Percentiles rank a stretch among this genome's conserved stretches.
Evolutionary conservation across 441 rosid species (phyloP).

Genomic region (Gossypium laxum): DNA sequence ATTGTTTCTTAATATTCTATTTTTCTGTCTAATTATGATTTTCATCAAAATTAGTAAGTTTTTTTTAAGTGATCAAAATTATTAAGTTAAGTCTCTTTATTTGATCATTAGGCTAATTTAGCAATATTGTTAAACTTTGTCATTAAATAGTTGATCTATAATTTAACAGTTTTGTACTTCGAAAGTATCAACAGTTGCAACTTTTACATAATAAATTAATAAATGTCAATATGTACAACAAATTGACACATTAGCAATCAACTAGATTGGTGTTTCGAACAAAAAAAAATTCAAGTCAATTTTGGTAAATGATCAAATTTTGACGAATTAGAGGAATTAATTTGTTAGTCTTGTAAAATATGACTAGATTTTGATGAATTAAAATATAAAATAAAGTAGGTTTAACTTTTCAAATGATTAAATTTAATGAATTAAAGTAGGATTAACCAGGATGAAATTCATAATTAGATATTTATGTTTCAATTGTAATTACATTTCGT

Average conservation of each 20-base stretch:
- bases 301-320: not conserved
- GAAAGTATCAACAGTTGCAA: not conserved
- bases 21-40: too few species aligned
- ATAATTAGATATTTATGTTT: not conserved
- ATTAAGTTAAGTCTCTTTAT: too few species aligned
- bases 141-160: not conserved
- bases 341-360: not conserved
- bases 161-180: not conserved
- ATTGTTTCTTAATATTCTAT: too few species aligned
- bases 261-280: not conserved
- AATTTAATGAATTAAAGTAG: not conserved
- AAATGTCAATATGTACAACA: not conserved
- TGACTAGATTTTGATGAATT: not conserved
- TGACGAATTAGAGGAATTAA: not conserved
- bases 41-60: too few species aligned
- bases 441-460: not conserved
- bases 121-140: not conserved
- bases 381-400: not conserved
- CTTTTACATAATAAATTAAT: not conserved
- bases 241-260: not conserved
- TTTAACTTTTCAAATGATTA: not conserved
- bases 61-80: too few species aligned
- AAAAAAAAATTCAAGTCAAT: not conserved
- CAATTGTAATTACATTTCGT: not conserved
- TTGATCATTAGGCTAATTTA: too few species aligned